Conservation (phyloP, 163 green algal species). For the Chlamydomonas reinhardtii region DNA sequence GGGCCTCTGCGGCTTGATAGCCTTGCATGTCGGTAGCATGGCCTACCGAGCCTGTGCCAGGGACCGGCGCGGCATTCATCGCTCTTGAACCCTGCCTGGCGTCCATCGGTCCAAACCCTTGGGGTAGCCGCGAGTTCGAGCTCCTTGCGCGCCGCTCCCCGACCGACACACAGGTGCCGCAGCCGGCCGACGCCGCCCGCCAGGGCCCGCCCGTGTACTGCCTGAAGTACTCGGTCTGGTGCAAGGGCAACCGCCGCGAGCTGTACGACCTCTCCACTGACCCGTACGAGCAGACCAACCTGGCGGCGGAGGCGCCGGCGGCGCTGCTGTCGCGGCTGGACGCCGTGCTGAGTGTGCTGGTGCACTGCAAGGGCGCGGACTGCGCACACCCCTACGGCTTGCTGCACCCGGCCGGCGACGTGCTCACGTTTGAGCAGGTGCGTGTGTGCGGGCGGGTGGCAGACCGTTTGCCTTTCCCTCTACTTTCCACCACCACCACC, state of each 20-base stretch:
- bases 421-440: conserved; percentile 31
- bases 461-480: too few relatives aligned
- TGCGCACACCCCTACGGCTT: conserved; percentile 11
- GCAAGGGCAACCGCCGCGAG: conserved; percentile 38
- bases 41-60: too few relatives aligned
- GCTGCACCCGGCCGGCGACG: conserved; percentile 26
- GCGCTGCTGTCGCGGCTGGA: conserved; percentile 41
- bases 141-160: too few relatives aligned
- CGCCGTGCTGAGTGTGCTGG: conserved; percentile 46
- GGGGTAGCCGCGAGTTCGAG: too few relatives aligned
- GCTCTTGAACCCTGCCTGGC: too few relatives aligned
- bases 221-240: conserved; percentile 45
- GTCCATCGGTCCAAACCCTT: too few relatives aligned
- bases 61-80: too few relatives aligned
- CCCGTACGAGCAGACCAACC: conserved; percentile 49
- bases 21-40: too few relatives aligned
- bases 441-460: too few relatives aligned
- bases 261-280: conserved; percentile 55
- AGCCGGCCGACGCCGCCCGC: not conserved
- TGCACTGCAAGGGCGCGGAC: conserved; percentile 44
- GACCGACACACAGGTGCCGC: not conserved
- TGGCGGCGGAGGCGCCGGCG: not conserved
- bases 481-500: too few relatives aligned
- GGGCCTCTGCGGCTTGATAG: too few relatives aligned
- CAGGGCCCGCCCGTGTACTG: not conserved